Evolutionary conservation across 257 asterid species (phyloP).

Genomic region (Primulina eburnea): DNA sequence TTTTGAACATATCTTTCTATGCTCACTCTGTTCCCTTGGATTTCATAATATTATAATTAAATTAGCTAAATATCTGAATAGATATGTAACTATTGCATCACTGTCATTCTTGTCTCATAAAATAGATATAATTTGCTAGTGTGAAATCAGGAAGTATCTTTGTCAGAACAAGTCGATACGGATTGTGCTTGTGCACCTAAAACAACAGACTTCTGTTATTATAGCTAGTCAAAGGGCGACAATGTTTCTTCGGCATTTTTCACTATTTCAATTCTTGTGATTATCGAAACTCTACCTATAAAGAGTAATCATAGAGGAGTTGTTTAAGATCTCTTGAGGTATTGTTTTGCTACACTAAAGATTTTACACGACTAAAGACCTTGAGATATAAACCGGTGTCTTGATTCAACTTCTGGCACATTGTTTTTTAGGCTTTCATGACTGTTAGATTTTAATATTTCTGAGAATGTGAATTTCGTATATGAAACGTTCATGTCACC

Average conservation of each 20-base stretch:
- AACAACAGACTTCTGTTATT: background rate
- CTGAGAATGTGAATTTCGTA: background rate
- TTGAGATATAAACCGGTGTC: background rate
- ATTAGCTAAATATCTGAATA: no score
- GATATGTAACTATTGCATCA: no score
- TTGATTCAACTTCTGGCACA: background rate
- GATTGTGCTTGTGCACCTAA: background rate
- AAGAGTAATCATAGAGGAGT: background rate
- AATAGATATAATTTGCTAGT: background rate
- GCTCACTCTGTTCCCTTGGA: no score
- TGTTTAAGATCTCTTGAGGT: background rate
- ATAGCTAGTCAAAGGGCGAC: background rate
- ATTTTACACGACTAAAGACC: background rate
- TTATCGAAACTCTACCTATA: background rate
- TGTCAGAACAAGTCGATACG: background rate
- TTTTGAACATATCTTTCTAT: no score
- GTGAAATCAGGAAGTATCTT: background rate
- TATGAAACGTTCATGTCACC: background rate
- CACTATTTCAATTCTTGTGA: background rate
- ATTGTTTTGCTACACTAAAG: background rate
- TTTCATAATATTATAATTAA: no score
- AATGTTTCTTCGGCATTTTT: background rate
- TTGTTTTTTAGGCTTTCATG: background rate
- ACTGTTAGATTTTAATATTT: background rate
- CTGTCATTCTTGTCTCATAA: no score